Base-by-base conservation (phyloP, 257 asterid species). In the Cordia subcordata region DNA sequence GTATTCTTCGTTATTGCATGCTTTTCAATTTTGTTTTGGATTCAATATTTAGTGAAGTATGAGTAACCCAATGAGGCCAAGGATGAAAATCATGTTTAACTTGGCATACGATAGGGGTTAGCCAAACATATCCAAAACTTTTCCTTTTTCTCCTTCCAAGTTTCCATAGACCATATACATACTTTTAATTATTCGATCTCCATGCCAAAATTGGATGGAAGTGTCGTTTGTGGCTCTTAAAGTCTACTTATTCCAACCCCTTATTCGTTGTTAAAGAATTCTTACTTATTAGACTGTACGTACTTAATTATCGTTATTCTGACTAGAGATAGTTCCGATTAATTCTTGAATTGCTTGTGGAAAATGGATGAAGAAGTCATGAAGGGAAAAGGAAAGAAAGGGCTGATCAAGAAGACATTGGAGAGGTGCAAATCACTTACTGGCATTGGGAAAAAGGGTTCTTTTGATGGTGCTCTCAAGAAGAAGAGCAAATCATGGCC, bases 61-160 rank as follows among this genome's bases (percentile, higher is more conserved):
- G 92, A 79, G 84, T 62, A 81, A 84, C 56, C 53, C 84, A 10
- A 77, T 61, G 82, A 74, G 72, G 69, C 88, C 88, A 38, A 79
- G 88, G 68, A 70, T 71, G 75, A 73, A 77, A 72, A 66, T 84
- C 35, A 64, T 74, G 80, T 69, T 84, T 63, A 40, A 81, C 61
- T 62, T 81, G 66, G 88, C 49, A 60, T 84, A 84, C 9, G 93
- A 84, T 55, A 70, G 88, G 72, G 93, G 93, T 21, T 84, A 75
- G 67, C 1, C 10, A 8, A 61, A 60, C 49, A 12, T n/a, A 19
- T 8, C 6, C 45, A 8, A 16, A 13, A 16, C 33, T 17, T 35
- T 39, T 38, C 0, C 39, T 39, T 33, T 39, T 33, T 14, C 11
- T 50, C 17, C 3, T 49, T 15, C 13, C 35, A 51, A 8, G 4